phyloP scores from a whole-genome alignment of 2,329 filamentous ascomycete genomes.

The Penicillium sp. region DNA sequence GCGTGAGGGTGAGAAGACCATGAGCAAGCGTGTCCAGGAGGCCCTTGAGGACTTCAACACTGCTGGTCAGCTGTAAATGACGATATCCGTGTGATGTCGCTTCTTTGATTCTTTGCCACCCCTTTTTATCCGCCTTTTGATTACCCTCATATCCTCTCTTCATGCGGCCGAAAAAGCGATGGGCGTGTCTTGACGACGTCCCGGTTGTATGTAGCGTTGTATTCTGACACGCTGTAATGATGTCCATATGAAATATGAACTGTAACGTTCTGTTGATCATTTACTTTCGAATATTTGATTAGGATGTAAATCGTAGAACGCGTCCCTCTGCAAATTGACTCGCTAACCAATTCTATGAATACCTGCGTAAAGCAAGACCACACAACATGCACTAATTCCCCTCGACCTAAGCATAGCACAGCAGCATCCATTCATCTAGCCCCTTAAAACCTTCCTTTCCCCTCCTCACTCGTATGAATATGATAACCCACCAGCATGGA shows the following conservation, averaged over 20 bases:
- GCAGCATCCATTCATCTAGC: too few relatives aligned
- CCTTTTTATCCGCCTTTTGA: slow-evolving; percentile 1
- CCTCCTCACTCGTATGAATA: too few relatives aligned
- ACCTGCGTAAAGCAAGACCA: too few relatives aligned
- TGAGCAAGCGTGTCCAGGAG: slow-evolving; percentile 73
- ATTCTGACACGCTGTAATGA: slow-evolving; percentile 26
- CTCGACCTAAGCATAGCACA: too few relatives aligned
- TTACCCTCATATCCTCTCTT: slow-evolving; percentile 13
- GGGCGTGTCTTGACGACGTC: slow-evolving; percentile 22
- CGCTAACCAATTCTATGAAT: too few relatives aligned
- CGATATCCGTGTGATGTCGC: slow-evolving; percentile 1
- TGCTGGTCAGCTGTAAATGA: slow-evolving; percentile 66
- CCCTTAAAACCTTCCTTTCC: too few relatives aligned
- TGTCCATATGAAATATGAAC: too few relatives aligned
- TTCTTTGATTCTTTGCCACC: slow-evolving; percentile 8
- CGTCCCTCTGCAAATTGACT: too few relatives aligned
- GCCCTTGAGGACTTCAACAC: slow-evolving; percentile 92
- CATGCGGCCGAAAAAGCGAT: slow-evolving; percentile 20
- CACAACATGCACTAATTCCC: slow-evolving; percentile 13
- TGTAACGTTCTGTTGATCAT: slow-evolving; percentile 2
- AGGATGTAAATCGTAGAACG: too few relatives aligned
- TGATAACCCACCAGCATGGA: too few relatives aligned
- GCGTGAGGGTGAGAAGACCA: slow-evolving; percentile 90
- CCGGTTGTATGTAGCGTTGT: slow-evolving; percentile 29
- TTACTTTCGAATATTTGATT: too few relatives aligned